Conservation (phyloP, 2,329 filamentous ascomycete species). For the Beauveria sp. region DNA sequence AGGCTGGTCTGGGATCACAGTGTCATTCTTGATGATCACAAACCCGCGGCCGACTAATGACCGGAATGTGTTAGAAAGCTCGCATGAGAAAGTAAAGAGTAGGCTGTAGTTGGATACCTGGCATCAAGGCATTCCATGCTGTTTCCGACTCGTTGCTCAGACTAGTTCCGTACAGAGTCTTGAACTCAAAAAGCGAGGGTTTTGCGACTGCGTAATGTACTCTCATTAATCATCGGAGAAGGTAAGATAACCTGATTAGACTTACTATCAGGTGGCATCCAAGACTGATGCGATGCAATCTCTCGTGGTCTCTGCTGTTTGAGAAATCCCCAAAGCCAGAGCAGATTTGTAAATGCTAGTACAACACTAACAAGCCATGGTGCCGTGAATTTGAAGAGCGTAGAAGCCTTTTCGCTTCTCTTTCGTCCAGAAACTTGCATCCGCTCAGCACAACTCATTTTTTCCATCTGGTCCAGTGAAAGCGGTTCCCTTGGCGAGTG, state of each 20-base stretch:
- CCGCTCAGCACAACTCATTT: background rate
- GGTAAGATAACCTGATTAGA: background rate
- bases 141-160: background rate
- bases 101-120: background rate
- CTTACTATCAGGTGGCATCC: background rate
- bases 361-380: background rate
- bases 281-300: background rate
- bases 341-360: background rate
- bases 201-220: background rate
- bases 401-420: background rate
- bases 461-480: background rate
- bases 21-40: background rate
- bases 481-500: background rate
- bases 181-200: background rate
- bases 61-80: background rate
- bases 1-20: background rate
- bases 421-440: no score
- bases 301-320: background rate
- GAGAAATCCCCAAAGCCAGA: background rate
- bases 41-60: background rate
- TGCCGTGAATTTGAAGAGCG: background rate
- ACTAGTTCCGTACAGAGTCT: background rate
- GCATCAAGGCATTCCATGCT: background rate
- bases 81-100: background rate
- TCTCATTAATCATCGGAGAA: no score